Percentiles rank a stretch among this genome's conserved stretches.
phyloP scores from a whole-genome alignment of 495 filamentous ascomycete species.

The Pseudomonodictys pantanalensis region DNA sequence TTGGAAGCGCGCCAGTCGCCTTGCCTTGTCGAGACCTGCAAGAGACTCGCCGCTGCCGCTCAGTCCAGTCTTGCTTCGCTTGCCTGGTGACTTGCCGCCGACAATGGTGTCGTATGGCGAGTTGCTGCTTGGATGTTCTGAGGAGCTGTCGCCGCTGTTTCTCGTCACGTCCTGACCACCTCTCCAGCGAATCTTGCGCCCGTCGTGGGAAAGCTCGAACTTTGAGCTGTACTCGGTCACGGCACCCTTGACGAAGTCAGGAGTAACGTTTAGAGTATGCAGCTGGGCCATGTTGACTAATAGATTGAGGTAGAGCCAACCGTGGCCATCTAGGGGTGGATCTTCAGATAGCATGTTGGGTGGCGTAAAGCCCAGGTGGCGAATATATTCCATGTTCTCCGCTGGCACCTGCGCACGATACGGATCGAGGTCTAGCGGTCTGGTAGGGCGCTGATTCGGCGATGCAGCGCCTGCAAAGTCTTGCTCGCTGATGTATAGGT shows the following conservation, averaged over 20 bases:
- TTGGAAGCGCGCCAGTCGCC: background rate
- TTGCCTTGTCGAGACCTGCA: slow-evolving; percentile 5
- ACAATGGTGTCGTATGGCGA: slow-evolving; percentile 12
- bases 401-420: slow-evolving; percentile 62
- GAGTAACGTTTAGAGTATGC: slow-evolving; percentile 72
- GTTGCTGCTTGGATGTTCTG: slow-evolving; percentile 17
- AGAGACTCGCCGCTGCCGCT: slow-evolving; percentile 4
- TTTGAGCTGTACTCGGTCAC: slow-evolving; percentile 62
- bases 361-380: slow-evolving; percentile 62
- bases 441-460: slow-evolving; percentile 65
- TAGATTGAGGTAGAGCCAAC: slow-evolving; percentile 81
- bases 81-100: background rate
- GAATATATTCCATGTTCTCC: slow-evolving; percentile 74
- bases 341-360: slow-evolving; percentile 53
- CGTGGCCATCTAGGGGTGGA: slow-evolving; percentile 42
- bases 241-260: slow-evolving; percentile 66
- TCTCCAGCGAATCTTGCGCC: slow-evolving; percentile 70
- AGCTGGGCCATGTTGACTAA: slow-evolving; percentile 77
- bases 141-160: slow-evolving; percentile 52
- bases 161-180: slow-evolving; percentile 60
- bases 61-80: slow-evolving; percentile 4
- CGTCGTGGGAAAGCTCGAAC: slow-evolving; percentile 70
- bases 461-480: slow-evolving; percentile 20
- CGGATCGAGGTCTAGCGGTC: slow-evolving; percentile 69
- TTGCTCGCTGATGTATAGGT: slow-evolving; percentile 6